These are phyloP conservation scores for Trichomonas gallinae DNA, from an alignment of 208 protist genomes.

Conservation along the genomic window DNA sequence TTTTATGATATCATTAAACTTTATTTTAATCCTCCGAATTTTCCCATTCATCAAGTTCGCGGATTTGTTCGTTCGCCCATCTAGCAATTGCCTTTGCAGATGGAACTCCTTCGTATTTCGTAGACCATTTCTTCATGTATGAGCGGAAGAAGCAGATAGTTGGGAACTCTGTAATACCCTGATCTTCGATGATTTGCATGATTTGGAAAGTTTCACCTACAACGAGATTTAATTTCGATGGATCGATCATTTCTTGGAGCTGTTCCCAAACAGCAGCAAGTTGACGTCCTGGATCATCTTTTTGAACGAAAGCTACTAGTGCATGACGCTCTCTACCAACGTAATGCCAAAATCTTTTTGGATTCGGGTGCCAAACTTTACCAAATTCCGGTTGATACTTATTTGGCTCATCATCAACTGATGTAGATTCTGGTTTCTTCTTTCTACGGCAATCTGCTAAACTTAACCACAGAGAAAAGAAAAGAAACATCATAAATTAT, in stretches of 20 bases:
- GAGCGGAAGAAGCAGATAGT: not conserved
- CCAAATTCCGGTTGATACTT: not conserved
- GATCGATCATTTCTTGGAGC: not conserved
- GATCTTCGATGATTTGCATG: not conserved
- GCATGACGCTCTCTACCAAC: not conserved
- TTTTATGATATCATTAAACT: no score
- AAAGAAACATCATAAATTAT: not conserved
- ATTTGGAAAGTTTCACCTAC: not conserved
- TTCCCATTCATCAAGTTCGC: conserved; percentile 8
- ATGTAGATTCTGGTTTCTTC: not conserved
- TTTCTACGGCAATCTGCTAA: not conserved
- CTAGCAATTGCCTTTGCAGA: not conserved
- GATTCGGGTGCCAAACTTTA: not conserved
- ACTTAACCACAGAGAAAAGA: not conserved
- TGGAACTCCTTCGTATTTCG: not conserved
- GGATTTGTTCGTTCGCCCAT: not conserved
- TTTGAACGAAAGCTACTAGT: not conserved
- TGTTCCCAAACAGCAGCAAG: not conserved
- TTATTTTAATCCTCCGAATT: not conserved
- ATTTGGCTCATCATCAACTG: not conserved
- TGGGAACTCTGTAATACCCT: not conserved
- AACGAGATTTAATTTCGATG: conserved; percentile 15
- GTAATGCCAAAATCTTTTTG: conserved; percentile 6
- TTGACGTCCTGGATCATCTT: conserved; percentile 6
- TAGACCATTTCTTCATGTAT: not conserved